These are phyloP conservation scores for Crucihimalaya himalaica DNA, from an alignment of 345 rosid genomes.

Conservation along the genomic window DNA sequence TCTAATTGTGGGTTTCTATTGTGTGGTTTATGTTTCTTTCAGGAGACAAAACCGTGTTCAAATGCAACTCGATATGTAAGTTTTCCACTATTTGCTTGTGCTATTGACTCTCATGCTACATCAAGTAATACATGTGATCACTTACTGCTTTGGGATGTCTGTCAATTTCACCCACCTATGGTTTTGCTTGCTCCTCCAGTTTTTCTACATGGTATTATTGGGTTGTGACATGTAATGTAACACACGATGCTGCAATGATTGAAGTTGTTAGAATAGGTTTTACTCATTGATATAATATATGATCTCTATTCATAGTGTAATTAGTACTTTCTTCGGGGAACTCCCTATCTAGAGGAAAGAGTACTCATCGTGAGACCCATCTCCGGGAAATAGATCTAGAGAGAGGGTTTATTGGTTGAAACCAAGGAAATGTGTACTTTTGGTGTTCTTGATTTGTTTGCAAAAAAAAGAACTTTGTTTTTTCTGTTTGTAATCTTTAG, in stretches of 20 bases:
- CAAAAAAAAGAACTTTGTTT: background rate
- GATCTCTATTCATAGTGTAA: background rate
- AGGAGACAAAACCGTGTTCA: conserved; percentile 68
- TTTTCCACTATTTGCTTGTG: background rate
- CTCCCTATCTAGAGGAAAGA: too few species aligned
- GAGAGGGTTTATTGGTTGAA: background rate
- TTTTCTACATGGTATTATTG: background rate
- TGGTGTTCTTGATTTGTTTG: background rate
- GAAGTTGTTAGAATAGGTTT: background rate
- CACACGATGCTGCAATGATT: background rate
- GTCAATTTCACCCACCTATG: background rate
- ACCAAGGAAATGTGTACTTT: background rate
- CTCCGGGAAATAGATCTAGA: background rate
- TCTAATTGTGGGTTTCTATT: background rate
- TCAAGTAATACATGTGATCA: background rate
- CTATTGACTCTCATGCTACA: conserved; percentile 10
- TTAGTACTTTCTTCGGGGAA: too few species aligned
- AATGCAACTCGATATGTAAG: conserved; percentile 86
- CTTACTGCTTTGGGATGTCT: conserved; percentile 9
- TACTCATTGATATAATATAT: too few species aligned
- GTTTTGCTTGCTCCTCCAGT: background rate
- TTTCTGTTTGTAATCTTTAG: background rate
- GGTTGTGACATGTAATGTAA: background rate
- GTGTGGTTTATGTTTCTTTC: conserved; percentile 25
- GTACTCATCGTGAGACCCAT: conserved; percentile 1